A percentile compares a stretch with the other conserved stretches of the same genome.
These are phyloP conservation scores for Leucocoprinus leucothites DNA, from an alignment of 768 basidiomycete species.

Conservation along the genomic window DNA sequence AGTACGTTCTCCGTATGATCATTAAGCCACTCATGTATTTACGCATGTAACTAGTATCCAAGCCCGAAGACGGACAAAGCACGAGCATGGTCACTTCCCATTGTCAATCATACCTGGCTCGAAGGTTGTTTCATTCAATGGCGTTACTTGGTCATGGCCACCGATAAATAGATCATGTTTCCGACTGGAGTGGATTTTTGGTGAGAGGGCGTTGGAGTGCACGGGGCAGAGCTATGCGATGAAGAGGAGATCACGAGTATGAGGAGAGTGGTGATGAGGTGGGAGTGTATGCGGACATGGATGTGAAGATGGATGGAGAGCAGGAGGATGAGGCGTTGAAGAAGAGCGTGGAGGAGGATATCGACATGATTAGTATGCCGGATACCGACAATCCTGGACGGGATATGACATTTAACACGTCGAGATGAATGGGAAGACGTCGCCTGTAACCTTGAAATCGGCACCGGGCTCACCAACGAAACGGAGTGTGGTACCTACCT, in stretches of 20 bases:
- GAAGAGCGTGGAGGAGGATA: background rate
- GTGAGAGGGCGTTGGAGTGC: conserved; percentile 35
- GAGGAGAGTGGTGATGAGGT: conserved; percentile 10
- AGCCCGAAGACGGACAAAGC: conserved; percentile 73
- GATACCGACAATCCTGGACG: background rate
- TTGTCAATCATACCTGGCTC: conserved; percentile 89
- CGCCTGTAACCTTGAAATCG: no score
- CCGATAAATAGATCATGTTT: conserved; percentile 70
- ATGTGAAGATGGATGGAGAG: background rate
- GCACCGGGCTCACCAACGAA: no score
- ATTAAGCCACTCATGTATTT: background rate
- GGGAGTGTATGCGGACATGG: background rate
- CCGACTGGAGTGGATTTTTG: conserved; percentile 69
- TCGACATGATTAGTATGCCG: conserved; percentile 9
- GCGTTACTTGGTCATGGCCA: conserved; percentile 61
- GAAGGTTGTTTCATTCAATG: conserved; percentile 88
- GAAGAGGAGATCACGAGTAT: conserved; percentile 21
- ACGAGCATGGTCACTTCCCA: conserved; percentile 73
- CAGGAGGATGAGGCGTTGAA: background rate
- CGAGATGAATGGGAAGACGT: no score
- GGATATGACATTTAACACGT: background rate
- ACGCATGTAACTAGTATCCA: conserved; percentile 25
- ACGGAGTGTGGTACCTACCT: no score
- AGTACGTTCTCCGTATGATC: conserved; percentile 45
- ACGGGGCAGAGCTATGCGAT: conserved; percentile 21